Base-by-base conservation (phyloP, 1,284 basidiomycete species). In the Boletellus deceptivus region DNA sequence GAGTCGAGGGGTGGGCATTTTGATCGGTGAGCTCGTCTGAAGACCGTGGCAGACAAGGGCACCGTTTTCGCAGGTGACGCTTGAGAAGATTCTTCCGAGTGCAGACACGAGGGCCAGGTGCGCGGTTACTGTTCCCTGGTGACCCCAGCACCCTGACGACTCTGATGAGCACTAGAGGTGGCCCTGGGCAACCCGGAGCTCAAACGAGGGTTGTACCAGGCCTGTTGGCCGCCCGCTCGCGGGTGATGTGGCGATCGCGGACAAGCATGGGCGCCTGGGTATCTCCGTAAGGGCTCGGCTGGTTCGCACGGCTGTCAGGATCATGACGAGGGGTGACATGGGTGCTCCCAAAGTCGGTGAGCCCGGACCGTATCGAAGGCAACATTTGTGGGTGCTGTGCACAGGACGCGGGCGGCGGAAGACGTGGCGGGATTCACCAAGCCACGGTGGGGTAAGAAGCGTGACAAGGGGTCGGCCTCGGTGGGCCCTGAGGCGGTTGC, bases 141-240 rank as follows among this genome's bases (percentile, higher is more conserved):
- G 50, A 48, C 18, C 16, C 6, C 17, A 18, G 24, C 17, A 31
- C 43, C 38, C 43, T 63, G 68, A 44, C 54, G 6, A 22, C 29
- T 52, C 29, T 17, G 16, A 55, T 17, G 53, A 86, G 82, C n/a
- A n/a, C 73, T 91, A 49, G 89, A 91, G 66, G 72, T 91, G 27
- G 89, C 91, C 68, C 71, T 87, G 18, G 88, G 86, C 69, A 88
- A 88, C 70, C 87, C 88, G 0, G 83, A 93, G 62, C 84, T 84
- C 68, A 76, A 84, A 50, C 78, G 93, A 43, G 60, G 88, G 50
- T 69, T 74, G 16, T 93, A 83, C 71, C 75, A 92, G 67, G 91
- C 91, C 0, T 94, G 93, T 70, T 91, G 87, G 9, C 93, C 93
- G 4, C 78, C 93, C 75, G 78, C 58, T 78, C 80, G 4, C 87